Percentiles rank a stretch among this genome's conserved stretches.
These are phyloP conservation scores for Fusarium brevicatenulatum DNA, from an alignment of 2,329 filamentous ascomycete species.

Conservation along the genomic window DNA sequence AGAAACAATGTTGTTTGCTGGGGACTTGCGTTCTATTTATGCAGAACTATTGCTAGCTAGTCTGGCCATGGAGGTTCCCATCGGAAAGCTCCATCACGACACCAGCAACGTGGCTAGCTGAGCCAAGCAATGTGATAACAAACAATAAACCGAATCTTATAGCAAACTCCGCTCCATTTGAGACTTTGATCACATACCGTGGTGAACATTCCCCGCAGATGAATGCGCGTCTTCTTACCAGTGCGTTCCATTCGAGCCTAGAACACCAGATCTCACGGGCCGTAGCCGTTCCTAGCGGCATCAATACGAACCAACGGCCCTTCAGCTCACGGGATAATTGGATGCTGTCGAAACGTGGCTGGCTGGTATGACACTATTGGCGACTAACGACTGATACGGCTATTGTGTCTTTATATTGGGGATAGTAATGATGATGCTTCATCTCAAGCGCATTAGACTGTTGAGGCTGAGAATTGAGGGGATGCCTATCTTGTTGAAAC, in stretches of 20 bases:
- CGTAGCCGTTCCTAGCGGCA: constrained; percentile 7
- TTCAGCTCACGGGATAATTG: background rate
- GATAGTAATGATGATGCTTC: background rate
- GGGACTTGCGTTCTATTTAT: background rate
- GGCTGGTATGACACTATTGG: background rate
- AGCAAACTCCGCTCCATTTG: background rate
- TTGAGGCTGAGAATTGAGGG: background rate
- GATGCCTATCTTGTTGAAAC: background rate
- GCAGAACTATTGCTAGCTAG: too few species aligned
- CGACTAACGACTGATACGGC: background rate
- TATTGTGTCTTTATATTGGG: background rate
- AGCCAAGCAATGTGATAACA: background rate
- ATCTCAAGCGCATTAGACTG: background rate
- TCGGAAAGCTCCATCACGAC: background rate
- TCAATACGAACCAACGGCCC: background rate
- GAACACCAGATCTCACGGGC: constrained; percentile 9
- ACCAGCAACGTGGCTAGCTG: background rate
- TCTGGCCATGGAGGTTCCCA: background rate
- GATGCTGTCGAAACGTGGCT: background rate
- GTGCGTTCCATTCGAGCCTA: background rate
- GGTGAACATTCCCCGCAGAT: background rate
- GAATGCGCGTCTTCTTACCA: background rate
- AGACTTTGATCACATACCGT: constrained; percentile 4
- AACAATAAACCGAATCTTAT: background rate
- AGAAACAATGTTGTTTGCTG: too few species aligned